These are phyloP conservation scores for Seminavis robusta DNA, from an alignment of 108 stramenopile genomes.

Conservation along the genomic window DNA sequence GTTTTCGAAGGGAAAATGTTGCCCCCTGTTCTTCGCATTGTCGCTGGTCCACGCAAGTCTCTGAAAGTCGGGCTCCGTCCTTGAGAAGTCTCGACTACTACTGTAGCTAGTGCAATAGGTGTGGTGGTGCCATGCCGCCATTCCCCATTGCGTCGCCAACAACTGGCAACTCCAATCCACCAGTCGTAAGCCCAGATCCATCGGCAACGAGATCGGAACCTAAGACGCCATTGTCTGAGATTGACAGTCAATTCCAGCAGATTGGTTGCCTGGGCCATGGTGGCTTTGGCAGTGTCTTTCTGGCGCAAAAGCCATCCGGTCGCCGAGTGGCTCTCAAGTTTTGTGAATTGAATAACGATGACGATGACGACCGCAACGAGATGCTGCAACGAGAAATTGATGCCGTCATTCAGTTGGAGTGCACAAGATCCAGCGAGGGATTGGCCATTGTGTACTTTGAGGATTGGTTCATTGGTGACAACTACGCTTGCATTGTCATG, in stretches of 20 bases:
- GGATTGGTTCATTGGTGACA: slow-evolving; percentile 22
- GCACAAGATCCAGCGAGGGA: neutral
- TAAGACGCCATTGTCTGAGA: neutral
- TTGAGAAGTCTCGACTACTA: too few relatives aligned
- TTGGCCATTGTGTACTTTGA: slow-evolving; percentile 32
- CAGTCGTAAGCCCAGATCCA: too few relatives aligned
- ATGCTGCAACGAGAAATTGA: slow-evolving; percentile 20
- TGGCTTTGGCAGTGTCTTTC: slow-evolving; percentile 34
- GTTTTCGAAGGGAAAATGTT: too few relatives aligned
- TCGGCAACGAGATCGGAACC: too few relatives aligned
- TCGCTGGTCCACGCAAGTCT: too few relatives aligned
- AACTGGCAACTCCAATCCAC: too few relatives aligned
- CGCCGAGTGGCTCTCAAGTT: slow-evolving; percentile 26
- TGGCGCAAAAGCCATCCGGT: slow-evolving; percentile 24
- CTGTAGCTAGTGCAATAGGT: too few relatives aligned
- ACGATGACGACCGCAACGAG: slow-evolving; percentile 19
- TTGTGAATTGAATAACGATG: slow-evolving; percentile 25
- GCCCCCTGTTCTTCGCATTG: too few relatives aligned
- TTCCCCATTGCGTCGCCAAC: too few relatives aligned
- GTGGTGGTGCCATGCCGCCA: too few relatives aligned
- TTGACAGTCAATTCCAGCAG: neutral
- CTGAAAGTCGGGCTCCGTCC: too few relatives aligned
- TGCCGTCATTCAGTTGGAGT: slow-evolving; percentile 22
- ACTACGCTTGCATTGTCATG: slow-evolving; percentile 39
- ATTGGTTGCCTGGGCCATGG: slow-evolving; percentile 1